Evolutionary conservation across 495 filamentous ascomycete genomes (phyloP).

Genomic region (Glutinoglossum americanum): DNA sequence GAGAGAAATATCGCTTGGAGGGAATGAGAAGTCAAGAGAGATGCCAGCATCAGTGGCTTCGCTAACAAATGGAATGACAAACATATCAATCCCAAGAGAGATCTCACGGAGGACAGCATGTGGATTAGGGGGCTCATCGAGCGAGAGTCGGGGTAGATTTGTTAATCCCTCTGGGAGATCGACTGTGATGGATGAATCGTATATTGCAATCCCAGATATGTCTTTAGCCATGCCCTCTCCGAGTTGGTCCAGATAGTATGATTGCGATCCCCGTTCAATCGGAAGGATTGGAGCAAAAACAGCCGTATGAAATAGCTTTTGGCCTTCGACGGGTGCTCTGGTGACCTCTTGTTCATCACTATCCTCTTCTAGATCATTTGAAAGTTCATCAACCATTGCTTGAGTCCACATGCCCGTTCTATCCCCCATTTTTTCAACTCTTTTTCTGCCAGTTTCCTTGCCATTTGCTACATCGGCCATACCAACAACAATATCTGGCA

Average conservation of each 20-base stretch:
- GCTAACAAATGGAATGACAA: slow-evolving; percentile 53
- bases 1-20: slow-evolving; percentile 15
- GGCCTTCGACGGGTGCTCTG: slow-evolving; percentile 6
- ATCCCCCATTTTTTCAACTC: slow-evolving; percentile 65
- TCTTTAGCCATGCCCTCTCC: slow-evolving; percentile 25
- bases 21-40: slow-evolving; percentile 62
- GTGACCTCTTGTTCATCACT: slow-evolving; percentile 17
- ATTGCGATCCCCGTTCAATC: slow-evolving; percentile 48
- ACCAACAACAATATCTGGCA: slow-evolving; percentile 62
- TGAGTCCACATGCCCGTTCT: slow-evolving; percentile 55
- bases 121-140: slow-evolving; percentile 40
- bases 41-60: slow-evolving; percentile 65
- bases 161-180: slow-evolving; percentile 35
- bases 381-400: slow-evolving; percentile 24
- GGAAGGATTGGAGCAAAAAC: slow-evolving; percentile 73
- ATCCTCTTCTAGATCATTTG: slow-evolving; percentile 1
- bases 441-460: slow-evolving; percentile 36
- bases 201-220: slow-evolving; percentile 63
- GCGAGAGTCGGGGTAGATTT: slow-evolving; percentile 46
- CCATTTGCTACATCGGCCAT: slow-evolving; percentile 53
- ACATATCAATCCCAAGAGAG: slow-evolving; percentile 53
- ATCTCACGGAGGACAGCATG: slow-evolving; percentile 56
- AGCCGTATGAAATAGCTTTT: slow-evolving; percentile 6
- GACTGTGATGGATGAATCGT: slow-evolving; percentile 46
- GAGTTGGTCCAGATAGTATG: slow-evolving; percentile 51